Evolutionary conservation across 2,329 filamentous ascomycete genomes (phyloP).

Genomic region (Huntiella bhutanensis): DNA sequence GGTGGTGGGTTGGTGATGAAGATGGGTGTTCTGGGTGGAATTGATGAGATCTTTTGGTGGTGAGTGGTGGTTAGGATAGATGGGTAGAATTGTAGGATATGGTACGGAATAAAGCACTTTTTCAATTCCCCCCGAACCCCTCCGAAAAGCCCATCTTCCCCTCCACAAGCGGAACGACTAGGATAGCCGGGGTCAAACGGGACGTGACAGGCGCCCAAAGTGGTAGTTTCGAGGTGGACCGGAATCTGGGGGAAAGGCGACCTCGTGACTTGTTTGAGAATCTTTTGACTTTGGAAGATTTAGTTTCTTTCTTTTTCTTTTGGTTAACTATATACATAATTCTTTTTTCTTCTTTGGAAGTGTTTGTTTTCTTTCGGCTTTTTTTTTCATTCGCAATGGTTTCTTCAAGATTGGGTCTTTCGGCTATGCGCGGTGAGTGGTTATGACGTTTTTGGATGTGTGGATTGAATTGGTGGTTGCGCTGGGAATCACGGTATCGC

Average conservation of each 20-base stretch:
- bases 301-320: conserved; percentile 2
- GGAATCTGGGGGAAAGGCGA: no score
- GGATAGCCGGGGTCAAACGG: no score
- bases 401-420: conserved; percentile 36
- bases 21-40: conserved; percentile 11
- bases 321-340: neutral
- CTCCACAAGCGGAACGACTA: no score
- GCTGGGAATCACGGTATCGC: neutral
- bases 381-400: conserved; percentile 25
- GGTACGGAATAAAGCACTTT: no score
- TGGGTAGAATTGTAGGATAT: no score
- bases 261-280: no score
- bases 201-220: no score
- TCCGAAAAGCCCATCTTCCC: no score
- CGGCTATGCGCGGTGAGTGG: conserved; percentile 34
- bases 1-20: neutral
- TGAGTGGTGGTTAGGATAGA: no score
- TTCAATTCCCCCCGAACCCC: no score
- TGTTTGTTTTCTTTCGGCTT: neutral
- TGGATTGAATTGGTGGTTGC: neutral
- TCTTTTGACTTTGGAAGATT: neutral
- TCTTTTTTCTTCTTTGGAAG: neutral
- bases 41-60: neutral
- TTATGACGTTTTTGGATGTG: neutral
- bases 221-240: no score